Base-by-base conservation (phyloP, 352 stramenopile genomes). In the Salisapilia sapeloensis region DNA sequence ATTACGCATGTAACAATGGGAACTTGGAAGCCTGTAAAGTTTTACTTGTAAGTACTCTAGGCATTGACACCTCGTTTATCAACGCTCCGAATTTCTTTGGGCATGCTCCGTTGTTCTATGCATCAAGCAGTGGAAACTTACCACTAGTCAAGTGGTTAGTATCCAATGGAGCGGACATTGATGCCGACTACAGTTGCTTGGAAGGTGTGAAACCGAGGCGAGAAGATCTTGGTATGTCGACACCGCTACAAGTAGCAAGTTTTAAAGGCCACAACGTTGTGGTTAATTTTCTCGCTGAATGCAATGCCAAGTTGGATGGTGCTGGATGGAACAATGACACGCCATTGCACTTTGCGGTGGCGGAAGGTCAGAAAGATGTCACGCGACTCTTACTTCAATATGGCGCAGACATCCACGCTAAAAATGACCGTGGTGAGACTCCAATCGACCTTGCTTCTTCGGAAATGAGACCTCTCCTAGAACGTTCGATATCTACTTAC, bases 91-190 rank as follows among this genome's bases (percentile, higher is more conserved):
- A 89, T 22, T 48, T 48, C 11, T 81, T 82, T 46, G 69, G 66
- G 0, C 72, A 85, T 40, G 85, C 72, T 6, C 65, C 72, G 10
- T 35, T 87, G 10, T 87, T 83, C 33, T 87, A 87, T 35, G 72
- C 69, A 1, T 55, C 69, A 4, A 82, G 67, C 26, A 82, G 61
- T 13, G 72, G 72, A 9, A 59, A 75, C 1, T 35, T 85, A 1
- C 40, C 69, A n/a, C 42, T 89, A 4, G 63, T 89, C 35, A 89
- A 89, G 35, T 84, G 72, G 72, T 46, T 89, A 28, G 60, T 89
- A 30, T 89, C 72, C 2, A 85, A 85, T 19, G 69, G 72, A 19
- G 66, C 72, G 0, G 72, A 87, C 31, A 83, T 89, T 19, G 72
- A 89, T 38, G 77, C 53, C 8, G 72, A 89, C 44, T 84, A 82